Evolutionary conservation across 2,329 filamentous ascomycete species (phyloP).

Genomic region (Nothophoma quercina): DNA sequence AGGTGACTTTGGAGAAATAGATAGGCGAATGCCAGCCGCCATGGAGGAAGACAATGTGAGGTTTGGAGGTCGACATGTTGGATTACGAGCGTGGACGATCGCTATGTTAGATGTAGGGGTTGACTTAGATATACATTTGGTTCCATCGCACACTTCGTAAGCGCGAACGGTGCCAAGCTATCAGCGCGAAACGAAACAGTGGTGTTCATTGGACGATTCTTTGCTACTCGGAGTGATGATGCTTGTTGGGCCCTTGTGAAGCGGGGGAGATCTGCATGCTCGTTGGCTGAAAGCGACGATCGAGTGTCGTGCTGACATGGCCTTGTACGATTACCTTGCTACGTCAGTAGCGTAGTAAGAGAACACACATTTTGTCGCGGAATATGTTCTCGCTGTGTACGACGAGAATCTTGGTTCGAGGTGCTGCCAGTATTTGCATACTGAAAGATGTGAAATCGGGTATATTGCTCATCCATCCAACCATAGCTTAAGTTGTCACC

Average conservation of each 20-base stretch:
- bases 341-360: not conserved
- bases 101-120: not conserved
- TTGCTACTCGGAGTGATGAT: not conserved
- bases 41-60: slow-evolving; percentile 45
- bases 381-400: not conserved
- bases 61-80: slow-evolving; percentile 33
- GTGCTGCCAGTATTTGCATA: not conserved
- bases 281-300: not conserved
- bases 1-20: slow-evolving; percentile 33
- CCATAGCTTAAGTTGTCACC: not conserved
- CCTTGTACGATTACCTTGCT: not conserved
- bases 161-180: not conserved
- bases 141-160: not conserved
- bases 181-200: not conserved
- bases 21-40: slow-evolving; percentile 49
- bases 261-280: too few species aligned
- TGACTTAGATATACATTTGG: not conserved
- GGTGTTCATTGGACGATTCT: not conserved
- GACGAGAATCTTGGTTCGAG: not conserved
- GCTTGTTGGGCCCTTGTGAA: not conserved
- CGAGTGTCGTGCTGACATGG: not conserved
- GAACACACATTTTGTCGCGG: not conserved
- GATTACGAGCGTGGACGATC: not conserved
- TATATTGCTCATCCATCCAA: slow-evolving; percentile 21
- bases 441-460: slow-evolving; percentile 14